Base-by-base conservation (phyloP, 139 green algal species). In the Micractinium sp. region DNA sequence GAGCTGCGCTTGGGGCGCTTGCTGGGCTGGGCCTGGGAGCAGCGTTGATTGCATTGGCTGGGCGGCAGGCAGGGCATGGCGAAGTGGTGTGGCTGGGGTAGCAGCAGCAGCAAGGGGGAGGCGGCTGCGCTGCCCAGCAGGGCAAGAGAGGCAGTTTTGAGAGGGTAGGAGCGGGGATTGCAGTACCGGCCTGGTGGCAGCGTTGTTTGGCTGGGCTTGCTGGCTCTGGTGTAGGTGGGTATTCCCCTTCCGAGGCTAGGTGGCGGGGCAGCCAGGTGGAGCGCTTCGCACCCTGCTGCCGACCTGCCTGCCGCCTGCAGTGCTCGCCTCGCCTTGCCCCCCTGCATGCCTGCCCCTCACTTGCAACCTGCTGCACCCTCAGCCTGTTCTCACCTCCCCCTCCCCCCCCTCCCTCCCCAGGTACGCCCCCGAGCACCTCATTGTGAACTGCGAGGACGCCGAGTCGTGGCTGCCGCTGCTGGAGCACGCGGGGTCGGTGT, bases 381-480 rank as follows among this genome's bases (percentile, higher is more conserved):
- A n/a, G n/a, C n/a, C n/a, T n/a, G n/a, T n/a, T n/a, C n/a, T n/a
- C n/a, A n/a, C n/a, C 39, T 35, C 22, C 77, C 38, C 29, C 16
- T 0, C 29, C 80, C 29, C 9, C 25, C 53, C 15, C 31, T 2
- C 29, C 15, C 22, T 22, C 38, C 27, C 33, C 80, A 90, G 87
- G 35, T 99, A 99, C 87, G 98, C 98, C 1, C 97, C 98, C 4
- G 98, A 99, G 95, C 98, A 99, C 93, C 92, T 99, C 13, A 99
- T 99, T 78, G 90, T 99, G 23, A 99, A 99, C 90, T 90, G 94
- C 38, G 95, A 95, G 20, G 95, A 99, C 85, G 95, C 97, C 13
- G 96, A 99, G 92, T 90, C 90, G 5, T 98, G 94, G 95, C 92
- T 99, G 89, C 93, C 94, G 0, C 85, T 92, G 33, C 90, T 99